phyloP scores from a whole-genome alignment of 73 alveolate genomes.

The Breviolum minutum region DNA sequence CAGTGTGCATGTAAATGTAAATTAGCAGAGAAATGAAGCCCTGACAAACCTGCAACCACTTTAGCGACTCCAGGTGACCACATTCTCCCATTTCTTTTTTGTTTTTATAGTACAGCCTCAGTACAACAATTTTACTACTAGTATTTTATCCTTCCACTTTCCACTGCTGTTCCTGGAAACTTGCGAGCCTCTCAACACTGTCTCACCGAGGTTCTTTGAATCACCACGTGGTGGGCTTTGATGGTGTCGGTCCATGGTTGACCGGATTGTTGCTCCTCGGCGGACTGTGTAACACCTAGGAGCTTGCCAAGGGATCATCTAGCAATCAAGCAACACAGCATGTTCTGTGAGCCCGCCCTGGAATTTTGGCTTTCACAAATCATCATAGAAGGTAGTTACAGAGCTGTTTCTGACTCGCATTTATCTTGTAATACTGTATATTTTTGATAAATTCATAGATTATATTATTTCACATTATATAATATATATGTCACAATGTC shows the following conservation, averaged over 20 bases:
- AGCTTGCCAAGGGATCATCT: not conserved
- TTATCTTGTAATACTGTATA: too few relatives aligned
- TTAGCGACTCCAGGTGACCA: not conserved
- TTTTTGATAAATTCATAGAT: too few relatives aligned
- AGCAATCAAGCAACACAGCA: too few relatives aligned
- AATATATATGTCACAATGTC: too few relatives aligned
- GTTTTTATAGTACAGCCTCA: not conserved
- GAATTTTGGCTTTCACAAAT: not conserved
- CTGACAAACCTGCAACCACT: too few relatives aligned
- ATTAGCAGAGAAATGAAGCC: too few relatives aligned
- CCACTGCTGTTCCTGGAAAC: not conserved
- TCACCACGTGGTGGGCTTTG: constrained; percentile 73
- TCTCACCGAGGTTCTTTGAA: constrained; percentile 51
- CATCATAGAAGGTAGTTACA: not conserved
- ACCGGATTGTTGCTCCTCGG: constrained; percentile 75
- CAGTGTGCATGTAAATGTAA: too few relatives aligned
- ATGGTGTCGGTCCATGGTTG: constrained; percentile 88
- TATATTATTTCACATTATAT: not conserved
- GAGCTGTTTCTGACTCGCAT: not conserved
- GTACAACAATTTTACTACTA: not conserved
- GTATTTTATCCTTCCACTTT: not conserved
- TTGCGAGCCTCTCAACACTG: too few relatives aligned
- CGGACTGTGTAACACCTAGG: not conserved
- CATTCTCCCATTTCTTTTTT: not conserved
- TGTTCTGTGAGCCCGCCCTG: not conserved